These are phyloP conservation scores for Glycine latifolia DNA, from an alignment of 306 rosid species.

Conservation along the genomic window DNA sequence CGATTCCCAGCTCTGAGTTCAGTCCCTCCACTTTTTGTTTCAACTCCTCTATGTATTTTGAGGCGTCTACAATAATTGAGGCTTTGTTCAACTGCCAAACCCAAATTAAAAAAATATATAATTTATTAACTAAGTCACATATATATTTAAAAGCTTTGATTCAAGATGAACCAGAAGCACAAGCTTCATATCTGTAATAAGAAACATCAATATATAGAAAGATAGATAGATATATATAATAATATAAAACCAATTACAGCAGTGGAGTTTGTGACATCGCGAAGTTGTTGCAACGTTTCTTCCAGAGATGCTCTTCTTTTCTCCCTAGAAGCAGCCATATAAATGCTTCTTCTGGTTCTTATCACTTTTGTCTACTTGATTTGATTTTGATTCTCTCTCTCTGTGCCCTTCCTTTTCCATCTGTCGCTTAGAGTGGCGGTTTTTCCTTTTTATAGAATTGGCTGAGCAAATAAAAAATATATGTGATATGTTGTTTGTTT, in stretches of 20 bases:
- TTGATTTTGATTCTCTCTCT: slow-evolving; percentile 4
- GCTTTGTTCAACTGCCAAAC: slow-evolving; percentile 51
- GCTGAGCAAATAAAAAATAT: slow-evolving; percentile 35
- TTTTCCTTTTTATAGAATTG: slow-evolving; percentile 42
- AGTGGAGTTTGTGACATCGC: slow-evolving; percentile 72
- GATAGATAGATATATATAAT: neutral
- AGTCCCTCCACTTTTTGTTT: slow-evolving; percentile 64
- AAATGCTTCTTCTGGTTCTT: neutral
- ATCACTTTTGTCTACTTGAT: slow-evolving; percentile 2
- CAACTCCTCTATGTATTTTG: slow-evolving; percentile 72
- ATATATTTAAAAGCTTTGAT: neutral
- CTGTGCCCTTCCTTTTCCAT: slow-evolving; percentile 21
- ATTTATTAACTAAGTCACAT: no score
- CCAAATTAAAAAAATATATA: neutral
- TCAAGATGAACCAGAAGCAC: slow-evolving; percentile 1
- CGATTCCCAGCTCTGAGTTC: slow-evolving; percentile 55
- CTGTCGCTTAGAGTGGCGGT: slow-evolving; percentile 1
- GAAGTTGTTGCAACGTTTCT: slow-evolving; percentile 60
- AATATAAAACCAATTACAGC: slow-evolving; percentile 58
- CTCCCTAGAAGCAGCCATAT: slow-evolving; percentile 62
- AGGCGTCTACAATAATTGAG: slow-evolving; percentile 76
- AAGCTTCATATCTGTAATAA: neutral
- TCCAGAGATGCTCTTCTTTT: slow-evolving; percentile 57
- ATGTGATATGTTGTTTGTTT: slow-evolving; percentile 49
- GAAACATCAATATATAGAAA: no score